Base-by-base conservation (phyloP, 208 protist species). In the Crithidia thermophila region DNA sequence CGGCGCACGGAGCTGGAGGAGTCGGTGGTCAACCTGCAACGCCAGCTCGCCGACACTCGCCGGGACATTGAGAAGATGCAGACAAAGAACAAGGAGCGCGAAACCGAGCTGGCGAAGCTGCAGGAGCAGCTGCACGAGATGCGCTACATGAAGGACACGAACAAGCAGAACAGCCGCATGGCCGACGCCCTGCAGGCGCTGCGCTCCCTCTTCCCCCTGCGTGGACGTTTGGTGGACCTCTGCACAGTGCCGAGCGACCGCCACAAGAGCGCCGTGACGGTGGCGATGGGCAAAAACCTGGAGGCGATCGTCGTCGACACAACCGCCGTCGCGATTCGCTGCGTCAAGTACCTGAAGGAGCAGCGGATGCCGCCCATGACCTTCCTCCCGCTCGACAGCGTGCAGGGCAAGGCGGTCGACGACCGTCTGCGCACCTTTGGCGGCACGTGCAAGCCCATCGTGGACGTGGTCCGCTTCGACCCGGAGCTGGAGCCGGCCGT, bases 301-400 rank as follows among this genome's bases (percentile, higher is more conserved):
- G 95, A 99, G 49, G 94, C 98, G 0, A 85, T 99, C 57, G 92
- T 99, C 14, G 97, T 99, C 8, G 98, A 99, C 49, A 97, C 80
- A 11, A 88, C 94, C 21, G 79, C 91, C 27, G 87, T 88, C 1
- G 97, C 98, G 0, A 88, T 95, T 34, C 87, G 86, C 36, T 99
- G 98, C 75, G 96, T 99, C 43, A 68, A 90, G 49, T 99, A 99
- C 76, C 59, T 99, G 23, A 98, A 98, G 67, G 95, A 98, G 64
- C 91, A 99, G 64, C 79, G 94, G 27, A 72, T 96, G 28, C 90
- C 91, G 20, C 82, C 88, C 25, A 93, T 97, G 63, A 99, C 96
- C 0, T 99, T 99, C 67, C 72, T 99, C 31, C 98, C 98, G 9
- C 69, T 99, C 1, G 89, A 98, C 72, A 69, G 86, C 11, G 72